Percentiles rank a stretch among this genome's conserved stretches.
phyloP scores from a whole-genome alignment of 2,329 filamentous ascomycete genomes.

The Calonectria fujianensis region DNA sequence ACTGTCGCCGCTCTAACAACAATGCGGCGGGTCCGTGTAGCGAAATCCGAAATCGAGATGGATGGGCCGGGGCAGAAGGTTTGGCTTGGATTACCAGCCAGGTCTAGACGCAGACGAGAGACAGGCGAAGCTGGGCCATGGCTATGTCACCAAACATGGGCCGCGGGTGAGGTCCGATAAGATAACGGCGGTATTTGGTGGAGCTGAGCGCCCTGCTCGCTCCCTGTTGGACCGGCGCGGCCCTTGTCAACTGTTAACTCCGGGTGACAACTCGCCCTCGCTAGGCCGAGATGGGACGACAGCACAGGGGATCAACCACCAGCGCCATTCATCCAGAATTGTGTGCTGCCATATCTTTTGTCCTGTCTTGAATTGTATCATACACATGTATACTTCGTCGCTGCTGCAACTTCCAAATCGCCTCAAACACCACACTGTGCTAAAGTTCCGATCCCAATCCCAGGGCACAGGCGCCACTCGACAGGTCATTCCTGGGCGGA shows the following conservation, averaged over 20 bases:
- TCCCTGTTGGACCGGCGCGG: background rate
- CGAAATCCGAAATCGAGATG: conserved; percentile 28
- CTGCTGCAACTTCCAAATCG: background rate
- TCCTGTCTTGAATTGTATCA: background rate
- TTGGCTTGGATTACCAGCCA: conserved; percentile 24
- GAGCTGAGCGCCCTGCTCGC: conserved; percentile 16
- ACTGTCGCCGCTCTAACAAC: background rate
- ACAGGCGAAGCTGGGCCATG: conserved; percentile 35
- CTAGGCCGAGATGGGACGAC: background rate
- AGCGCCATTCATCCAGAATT: background rate
- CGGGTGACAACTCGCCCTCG: background rate
- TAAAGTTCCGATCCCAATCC: background rate
- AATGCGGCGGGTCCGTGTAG: background rate
- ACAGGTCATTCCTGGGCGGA: conserved; percentile 17
- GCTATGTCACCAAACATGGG: conserved; percentile 49
- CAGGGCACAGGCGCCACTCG: conserved; percentile 17
- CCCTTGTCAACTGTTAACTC: conserved; percentile 35
- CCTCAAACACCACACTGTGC: background rate
- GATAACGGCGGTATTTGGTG: conserved; percentile 50
- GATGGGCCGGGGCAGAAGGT: conserved; percentile 8
- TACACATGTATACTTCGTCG: background rate
- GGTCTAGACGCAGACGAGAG: conserved; percentile 14
- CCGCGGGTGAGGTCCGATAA: conserved; percentile 48
- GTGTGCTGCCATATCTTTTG: background rate
- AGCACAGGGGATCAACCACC: background rate